Evolutionary conservation across 164 flowering plant genomes (phyloP), one percentile per base, ranked within the genome.

Genomic region (Umbilicus rupestris): DNA sequence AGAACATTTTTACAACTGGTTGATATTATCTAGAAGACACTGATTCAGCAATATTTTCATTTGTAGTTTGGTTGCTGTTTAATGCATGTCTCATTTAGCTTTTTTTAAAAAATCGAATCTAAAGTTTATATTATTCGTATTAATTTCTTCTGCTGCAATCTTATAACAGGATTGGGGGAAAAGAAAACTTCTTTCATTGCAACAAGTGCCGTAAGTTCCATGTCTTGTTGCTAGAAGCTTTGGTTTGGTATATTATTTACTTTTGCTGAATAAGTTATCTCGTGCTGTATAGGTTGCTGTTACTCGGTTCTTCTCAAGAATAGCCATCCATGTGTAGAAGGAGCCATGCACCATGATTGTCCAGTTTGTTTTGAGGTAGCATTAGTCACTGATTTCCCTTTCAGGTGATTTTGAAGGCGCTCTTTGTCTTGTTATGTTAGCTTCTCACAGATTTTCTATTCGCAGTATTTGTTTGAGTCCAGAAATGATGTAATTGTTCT

Each of bases 311-410:
- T 83, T 70, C 71, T 88, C 42, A 86, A 83, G 72, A 76, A 83
- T 68, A 77, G 86, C 20, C 98, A 90, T 69, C 90, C 92, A 0
- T 90, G 98, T 73, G 89, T 93, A 20, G 98, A 93, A 78, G 84
- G 98, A 57, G 98, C 98, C 66, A 88, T 93, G 98, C 98, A 93
- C 79, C 97, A 88, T 50, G 83, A 90, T 66, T 92, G 98, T 67
- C 98, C 96, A 41, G 89, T 92, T 73, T 92, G 98, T 68, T 90
- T 87, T 75, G 98, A 93, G 97, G 98, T 87, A 78, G 57, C 28
- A 16, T 24, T 20, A 41, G 8, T 44, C 30, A 66, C 37, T 33
- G 26, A 49, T 49, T 47, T 29, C 8, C 39, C 20, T 44, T 39
- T 11, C 19, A 17, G 3, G 2, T 24, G n/a, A 55, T 39, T 57